Conservation (phyloP, 2,329 filamentous ascomycete species). For the Colletotrichum neosansevieriae region DNA sequence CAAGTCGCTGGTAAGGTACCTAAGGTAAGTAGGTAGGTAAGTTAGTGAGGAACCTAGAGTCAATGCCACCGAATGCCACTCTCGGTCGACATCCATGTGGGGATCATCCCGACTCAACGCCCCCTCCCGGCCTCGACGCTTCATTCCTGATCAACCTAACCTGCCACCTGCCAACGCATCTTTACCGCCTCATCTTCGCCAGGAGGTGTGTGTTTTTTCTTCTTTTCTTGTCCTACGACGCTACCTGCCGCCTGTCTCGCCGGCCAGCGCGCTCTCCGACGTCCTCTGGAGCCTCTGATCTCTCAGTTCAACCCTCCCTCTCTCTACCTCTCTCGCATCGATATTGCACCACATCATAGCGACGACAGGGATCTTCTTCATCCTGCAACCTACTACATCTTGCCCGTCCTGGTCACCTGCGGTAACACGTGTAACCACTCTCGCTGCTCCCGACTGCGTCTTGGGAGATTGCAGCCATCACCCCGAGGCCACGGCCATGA, state of each 20-base stretch:
- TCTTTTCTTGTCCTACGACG: conserved; percentile 13
- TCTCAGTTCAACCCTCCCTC: background rate
- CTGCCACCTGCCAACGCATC: conserved; percentile 30
- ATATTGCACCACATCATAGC: conserved; percentile 11
- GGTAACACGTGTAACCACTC: conserved; percentile 40
- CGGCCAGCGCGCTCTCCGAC: background rate
- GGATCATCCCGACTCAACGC: conserved; percentile 9
- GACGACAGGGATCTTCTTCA: conserved; percentile 29
- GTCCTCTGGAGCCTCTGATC: background rate
- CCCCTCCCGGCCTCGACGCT: conserved; percentile 18
- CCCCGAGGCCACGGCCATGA: conserved; percentile 10
- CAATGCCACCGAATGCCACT: conserved; percentile 1
- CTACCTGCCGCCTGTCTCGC: background rate
- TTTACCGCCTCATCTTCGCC: conserved; percentile 28
- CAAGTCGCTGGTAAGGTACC: background rate
- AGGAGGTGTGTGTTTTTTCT: background rate
- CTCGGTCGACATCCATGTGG: conserved; percentile 4
- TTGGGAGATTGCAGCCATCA: conserved; percentile 22
- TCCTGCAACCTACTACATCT: conserved; percentile 35
- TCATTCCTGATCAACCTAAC: background rate
- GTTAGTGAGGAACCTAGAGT: background rate
- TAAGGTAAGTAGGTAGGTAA: background rate
- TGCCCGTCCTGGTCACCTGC: conserved; percentile 33
- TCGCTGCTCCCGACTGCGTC: conserved; percentile 12
- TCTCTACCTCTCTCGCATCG: background rate